phyloP scores from a whole-genome alignment of 768 basidiomycete species.

The Clavulina sp. region DNA sequence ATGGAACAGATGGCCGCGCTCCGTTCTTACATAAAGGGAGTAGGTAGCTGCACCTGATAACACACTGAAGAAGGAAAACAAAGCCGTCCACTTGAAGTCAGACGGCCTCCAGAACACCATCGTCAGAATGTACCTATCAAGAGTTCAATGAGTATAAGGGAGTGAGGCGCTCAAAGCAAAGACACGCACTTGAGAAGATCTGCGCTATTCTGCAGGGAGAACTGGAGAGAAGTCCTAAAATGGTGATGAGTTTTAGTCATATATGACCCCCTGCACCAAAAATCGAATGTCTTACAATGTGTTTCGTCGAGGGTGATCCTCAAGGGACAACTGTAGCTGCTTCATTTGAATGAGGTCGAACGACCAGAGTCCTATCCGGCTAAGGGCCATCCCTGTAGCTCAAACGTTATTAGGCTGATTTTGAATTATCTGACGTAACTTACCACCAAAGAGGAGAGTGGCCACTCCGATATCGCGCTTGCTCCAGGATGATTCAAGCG shows the following conservation, averaged over 20 bases:
- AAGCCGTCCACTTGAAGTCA: conserved; percentile 21
- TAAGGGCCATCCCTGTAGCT: conserved; percentile 27
- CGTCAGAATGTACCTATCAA: conserved; percentile 20
- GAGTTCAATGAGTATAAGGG: conserved; percentile 11
- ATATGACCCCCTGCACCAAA: background rate
- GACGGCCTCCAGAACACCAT: conserved; percentile 21
- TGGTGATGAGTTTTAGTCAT: background rate
- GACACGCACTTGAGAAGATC: conserved; percentile 13
- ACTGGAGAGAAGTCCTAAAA: conserved; percentile 21
- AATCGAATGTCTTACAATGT: conserved; percentile 17
- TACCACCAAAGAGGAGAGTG: conserved; percentile 28
- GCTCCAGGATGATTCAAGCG: conserved; percentile 6
- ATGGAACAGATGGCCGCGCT: conserved; percentile 17
- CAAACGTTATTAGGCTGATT: background rate
- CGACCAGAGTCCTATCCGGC: conserved; percentile 32
- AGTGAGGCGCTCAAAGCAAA: background rate
- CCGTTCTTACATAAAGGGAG: conserved; percentile 11
- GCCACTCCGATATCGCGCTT: conserved; percentile 18
- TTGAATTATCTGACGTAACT: conserved; percentile 1
- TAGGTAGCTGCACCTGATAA: conserved; percentile 13
- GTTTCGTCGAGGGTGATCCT: conserved; percentile 29
- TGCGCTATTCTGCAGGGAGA: conserved; percentile 21
- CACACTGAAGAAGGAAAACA: conserved; percentile 22
- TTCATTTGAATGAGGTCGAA: conserved; percentile 37
- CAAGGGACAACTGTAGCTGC: conserved; percentile 29